phyloP scores from a whole-genome alignment of 768 basidiomycete genomes.

The Strobilomyces dryophilus region DNA sequence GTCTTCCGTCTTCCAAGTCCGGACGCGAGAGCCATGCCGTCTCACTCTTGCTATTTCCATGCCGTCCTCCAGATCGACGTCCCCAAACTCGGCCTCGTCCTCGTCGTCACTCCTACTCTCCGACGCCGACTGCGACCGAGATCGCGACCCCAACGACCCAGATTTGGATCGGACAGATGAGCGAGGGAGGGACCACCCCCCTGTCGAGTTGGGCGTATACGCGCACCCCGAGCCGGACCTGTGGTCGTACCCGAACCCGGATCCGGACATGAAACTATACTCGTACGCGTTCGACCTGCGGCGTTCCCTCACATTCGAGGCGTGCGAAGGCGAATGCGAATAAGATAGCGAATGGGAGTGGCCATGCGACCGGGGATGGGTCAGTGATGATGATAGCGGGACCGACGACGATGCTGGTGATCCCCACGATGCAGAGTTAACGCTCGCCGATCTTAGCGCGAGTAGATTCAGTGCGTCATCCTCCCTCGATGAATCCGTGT shows the following conservation, averaged over 20 bases:
- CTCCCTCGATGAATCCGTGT: constrained; percentile 7
- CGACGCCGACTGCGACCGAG: constrained; percentile 31
- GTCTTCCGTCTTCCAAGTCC: constrained; percentile 3
- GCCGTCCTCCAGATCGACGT: not conserved
- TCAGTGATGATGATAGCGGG: not conserved
- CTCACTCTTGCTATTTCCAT: not conserved
- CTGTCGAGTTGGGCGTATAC: constrained; percentile 26
- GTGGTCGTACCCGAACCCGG: not conserved
- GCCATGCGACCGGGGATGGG: not conserved
- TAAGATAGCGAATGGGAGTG: constrained; percentile 1
- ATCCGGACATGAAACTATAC: not conserved
- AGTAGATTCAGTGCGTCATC: constrained; percentile 28
- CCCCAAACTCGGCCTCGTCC: constrained; percentile 1
- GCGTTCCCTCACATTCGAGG: constrained; percentile 4
- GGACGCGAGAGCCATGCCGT: not conserved
- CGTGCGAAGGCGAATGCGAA: constrained; percentile 3
- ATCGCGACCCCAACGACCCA: constrained; percentile 33
- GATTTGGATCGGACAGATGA: constrained; percentile 46
- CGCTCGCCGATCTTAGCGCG: constrained; percentile 15
- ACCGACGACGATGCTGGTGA: constrained; percentile 17
- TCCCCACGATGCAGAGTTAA: not conserved
- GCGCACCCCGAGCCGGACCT: not conserved
- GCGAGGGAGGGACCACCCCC: constrained; percentile 52
- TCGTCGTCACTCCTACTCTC: constrained; percentile 37
- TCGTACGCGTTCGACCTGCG: constrained; percentile 15